Conservation (phyloP, 2,329 filamentous ascomycete species). For the Tolypocladium cylindrosporum region DNA sequence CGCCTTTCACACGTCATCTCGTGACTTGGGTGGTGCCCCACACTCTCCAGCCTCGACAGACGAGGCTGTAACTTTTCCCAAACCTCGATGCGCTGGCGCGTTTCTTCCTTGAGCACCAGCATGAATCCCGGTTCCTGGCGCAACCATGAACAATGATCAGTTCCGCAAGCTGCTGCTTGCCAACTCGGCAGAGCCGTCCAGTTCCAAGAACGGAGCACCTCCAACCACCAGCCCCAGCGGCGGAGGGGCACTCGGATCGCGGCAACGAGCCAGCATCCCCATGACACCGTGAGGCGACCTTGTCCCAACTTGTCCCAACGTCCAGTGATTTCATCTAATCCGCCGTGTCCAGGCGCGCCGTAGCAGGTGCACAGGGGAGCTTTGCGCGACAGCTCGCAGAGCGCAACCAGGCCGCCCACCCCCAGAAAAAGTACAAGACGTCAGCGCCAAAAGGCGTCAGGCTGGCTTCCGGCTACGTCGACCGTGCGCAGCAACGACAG, state of each 20-base stretch:
- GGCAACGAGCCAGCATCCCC: conserved; percentile 70
- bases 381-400: conserved; percentile 82
- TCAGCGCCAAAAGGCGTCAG: conserved; percentile 75
- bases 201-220: conserved; percentile 33
- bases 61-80: conserved; percentile 6
- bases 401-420: conserved; percentile 44
- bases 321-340: conserved; percentile 10
- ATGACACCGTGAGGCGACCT: conserved; percentile 72
- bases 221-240: conserved; percentile 14
- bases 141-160: conserved; percentile 83
- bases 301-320: not conserved
- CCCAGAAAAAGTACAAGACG: conserved; percentile 65
- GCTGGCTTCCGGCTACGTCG: conserved; percentile 70
- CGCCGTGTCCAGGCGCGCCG: conserved; percentile 45
- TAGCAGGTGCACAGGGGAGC: conserved; percentile 46
- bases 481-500: conserved; percentile 61
- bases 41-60: conserved; percentile 7
- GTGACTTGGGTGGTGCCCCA: conserved; percentile 19
- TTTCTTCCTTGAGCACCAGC: not conserved
- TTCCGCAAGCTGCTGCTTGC: conserved; percentile 70
- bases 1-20: conserved; percentile 28
- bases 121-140: not conserved
- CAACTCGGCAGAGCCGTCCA: conserved; percentile 29
- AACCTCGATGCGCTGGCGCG: not conserved
- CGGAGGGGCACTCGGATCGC: conserved; percentile 57